Base-by-base conservation (phyloP, 345 rosid species). In the Eucalyptus dawsonii region DNA sequence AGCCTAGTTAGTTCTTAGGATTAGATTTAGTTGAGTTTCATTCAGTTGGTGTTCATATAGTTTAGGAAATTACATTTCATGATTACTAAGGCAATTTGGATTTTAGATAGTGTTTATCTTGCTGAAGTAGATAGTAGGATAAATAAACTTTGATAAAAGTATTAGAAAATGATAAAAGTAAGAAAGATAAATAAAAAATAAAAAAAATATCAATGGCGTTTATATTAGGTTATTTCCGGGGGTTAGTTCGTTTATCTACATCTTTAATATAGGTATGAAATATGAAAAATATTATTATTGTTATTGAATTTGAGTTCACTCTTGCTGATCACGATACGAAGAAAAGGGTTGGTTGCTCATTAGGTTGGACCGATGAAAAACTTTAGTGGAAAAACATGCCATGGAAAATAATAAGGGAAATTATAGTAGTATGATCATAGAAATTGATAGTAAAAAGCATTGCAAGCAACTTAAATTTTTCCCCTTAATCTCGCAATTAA, bases 141-240 rank as follows among this genome's bases (percentile, higher is more conserved):
- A 10, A 58, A 54, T 9, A 9, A 54, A 54, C 10, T 58, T 22
- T 4, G 29, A 58, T 58, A 58, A 58, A 58, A 58, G 65, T 58
- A 25, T 21, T 58, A 25, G 11, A 58, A 58, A 58, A 24, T 58
- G 58, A 58, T 58, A 24, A 58, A 25, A 58, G 29, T 10, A 24
- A 25, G 13, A 58, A 58, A 24, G 45, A 7, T 44, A n/a, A n/a
- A n/a, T n/a, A n/a, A n/a, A n/a, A n/a, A n/a, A n/a, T n/a, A n/a
- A n/a, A n/a, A n/a, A n/a, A n/a, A n/a, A n/a, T n/a, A n/a, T n/a
- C n/a, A n/a, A n/a, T 24, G 13, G 65, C 1, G 1, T 58, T 58
- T 5, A 58, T 25, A 2, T 58, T 0, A 11, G 4, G 2, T 58
- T 58, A 58, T 11, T 24, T 58, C n/a, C 1, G 0, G 6, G 14